These are phyloP conservation scores for Rubia balearica DNA, from an alignment of 305 asterid genomes.

Conservation along the genomic window DNA sequence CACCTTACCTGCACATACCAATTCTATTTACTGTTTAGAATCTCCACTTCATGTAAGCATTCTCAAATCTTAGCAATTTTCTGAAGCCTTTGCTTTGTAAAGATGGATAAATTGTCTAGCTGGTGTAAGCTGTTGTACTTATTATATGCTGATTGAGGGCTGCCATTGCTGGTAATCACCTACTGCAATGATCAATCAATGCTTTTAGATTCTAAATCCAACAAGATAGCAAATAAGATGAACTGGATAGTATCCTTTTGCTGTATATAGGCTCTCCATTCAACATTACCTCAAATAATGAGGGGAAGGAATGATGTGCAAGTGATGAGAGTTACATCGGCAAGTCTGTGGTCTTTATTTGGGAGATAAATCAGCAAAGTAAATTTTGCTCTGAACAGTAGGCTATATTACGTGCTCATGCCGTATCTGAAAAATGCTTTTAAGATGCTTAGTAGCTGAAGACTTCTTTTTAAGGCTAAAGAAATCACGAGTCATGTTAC, in stretches of 20 bases:
- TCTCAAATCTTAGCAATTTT: too few relatives aligned
- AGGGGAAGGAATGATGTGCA: not conserved
- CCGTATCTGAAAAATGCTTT: not conserved
- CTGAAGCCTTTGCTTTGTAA: too few relatives aligned
- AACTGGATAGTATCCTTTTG: not conserved
- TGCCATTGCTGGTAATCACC: not conserved
- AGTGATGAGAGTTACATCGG: too few relatives aligned
- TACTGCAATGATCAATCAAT: not conserved
- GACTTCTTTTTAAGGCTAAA: not conserved
- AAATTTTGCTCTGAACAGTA: not conserved
- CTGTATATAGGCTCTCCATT: not conserved
- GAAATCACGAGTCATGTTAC: not conserved
- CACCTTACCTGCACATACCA: too few relatives aligned
- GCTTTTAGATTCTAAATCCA: too few relatives aligned
- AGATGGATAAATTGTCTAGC: not conserved
- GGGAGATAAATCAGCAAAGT: not conserved
- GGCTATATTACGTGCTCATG: not conserved
- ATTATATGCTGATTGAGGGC: not conserved
- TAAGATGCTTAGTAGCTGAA: not conserved
- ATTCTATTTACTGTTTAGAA: too few relatives aligned
- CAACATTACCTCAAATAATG: not conserved
- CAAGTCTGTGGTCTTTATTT: not conserved
- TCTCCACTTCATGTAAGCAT: too few relatives aligned
- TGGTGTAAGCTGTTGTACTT: not conserved
- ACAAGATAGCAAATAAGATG: not conserved